Conservation (phyloP, 108 stramenopile genomes). For the Epithemia pelagica region DNA sequence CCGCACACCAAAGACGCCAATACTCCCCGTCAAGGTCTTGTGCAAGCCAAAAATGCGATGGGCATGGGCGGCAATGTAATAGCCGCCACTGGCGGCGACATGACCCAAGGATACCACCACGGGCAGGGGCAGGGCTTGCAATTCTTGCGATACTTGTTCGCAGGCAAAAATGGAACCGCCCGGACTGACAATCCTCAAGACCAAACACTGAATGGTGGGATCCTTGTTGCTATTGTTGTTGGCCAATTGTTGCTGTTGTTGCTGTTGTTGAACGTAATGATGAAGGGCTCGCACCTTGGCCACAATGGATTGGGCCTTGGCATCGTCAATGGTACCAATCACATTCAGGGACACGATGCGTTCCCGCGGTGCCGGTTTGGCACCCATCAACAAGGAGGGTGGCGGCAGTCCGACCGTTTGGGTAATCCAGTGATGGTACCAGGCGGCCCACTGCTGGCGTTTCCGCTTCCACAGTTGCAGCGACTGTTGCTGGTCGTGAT, state of each 20-base stretch:
- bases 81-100: constrained; percentile 71
- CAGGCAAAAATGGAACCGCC: constrained; percentile 66
- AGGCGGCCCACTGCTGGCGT: not conserved
- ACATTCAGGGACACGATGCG: constrained; percentile 52
- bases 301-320: constrained; percentile 35
- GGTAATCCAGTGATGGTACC: no score
- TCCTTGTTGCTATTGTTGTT: not conserved
- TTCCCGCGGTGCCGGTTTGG: not conserved
- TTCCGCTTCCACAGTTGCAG: not conserved
- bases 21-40: constrained; percentile 70
- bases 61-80: constrained; percentile 58
- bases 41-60: constrained; percentile 62
- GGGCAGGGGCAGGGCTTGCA: constrained; percentile 42
- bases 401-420: constrained; percentile 11
- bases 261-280: not conserved
- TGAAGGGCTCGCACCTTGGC: constrained; percentile 26
- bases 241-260: not conserved
- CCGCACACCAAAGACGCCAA: constrained; percentile 70
- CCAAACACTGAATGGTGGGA: constrained; percentile 47
- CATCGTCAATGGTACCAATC: constrained; percentile 45
- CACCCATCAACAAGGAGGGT: not conserved
- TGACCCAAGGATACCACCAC: constrained; percentile 67
- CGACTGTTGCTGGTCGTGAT: not conserved
- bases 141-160: constrained; percentile 60
- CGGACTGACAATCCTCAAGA: constrained; percentile 61